These are phyloP conservation scores for Cystobasidium sp. DNA, from an alignment of 1,284 basidiomycete species.

Conservation along the genomic window DNA sequence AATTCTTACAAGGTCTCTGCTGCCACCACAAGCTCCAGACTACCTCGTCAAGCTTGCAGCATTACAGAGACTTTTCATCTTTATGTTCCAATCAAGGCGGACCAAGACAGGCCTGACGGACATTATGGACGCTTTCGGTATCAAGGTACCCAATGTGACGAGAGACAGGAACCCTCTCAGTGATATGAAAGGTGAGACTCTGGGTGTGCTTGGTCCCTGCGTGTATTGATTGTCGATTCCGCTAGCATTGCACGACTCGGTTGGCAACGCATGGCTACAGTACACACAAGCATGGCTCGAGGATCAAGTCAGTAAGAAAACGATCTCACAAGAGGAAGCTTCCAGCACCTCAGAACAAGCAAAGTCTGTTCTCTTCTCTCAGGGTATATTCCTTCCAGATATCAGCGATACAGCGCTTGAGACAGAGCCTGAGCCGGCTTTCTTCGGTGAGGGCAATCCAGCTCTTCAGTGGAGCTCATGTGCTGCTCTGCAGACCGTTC, in stretches of 20 bases:
- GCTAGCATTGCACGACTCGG: conserved; percentile 19
- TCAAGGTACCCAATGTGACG: neutral
- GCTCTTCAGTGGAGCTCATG: conserved; percentile 12
- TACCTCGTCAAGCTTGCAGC: conserved; percentile 27
- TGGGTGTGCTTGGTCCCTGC: neutral
- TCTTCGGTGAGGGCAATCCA: conserved; percentile 8
- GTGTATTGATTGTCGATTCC: neutral
- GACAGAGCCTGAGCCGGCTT: conserved; percentile 10
- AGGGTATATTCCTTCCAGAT: neutral
- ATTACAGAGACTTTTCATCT: conserved; percentile 37
- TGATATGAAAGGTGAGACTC: conserved; percentile 25
- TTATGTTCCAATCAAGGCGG: conserved; percentile 8
- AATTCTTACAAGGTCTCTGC: conserved; percentile 9
- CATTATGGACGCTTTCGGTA: conserved; percentile 30
- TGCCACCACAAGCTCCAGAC: conserved; percentile 4
- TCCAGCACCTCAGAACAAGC: neutral
- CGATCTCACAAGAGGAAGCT: neutral
- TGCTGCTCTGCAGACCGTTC: conserved; percentile 2
- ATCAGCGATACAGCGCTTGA: neutral
- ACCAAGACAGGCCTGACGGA: conserved; percentile 18
- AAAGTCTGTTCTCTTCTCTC: neutral
- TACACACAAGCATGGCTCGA: neutral
- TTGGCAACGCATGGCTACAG: conserved; percentile 14
- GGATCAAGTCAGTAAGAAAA: neutral
- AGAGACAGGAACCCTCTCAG: conserved; percentile 14